A percentile compares a stretch with the other conserved stretches of the same genome.
Evolutionary conservation across 345 rosid species (phyloP).

Genomic region (Populus ilicifolia): DNA sequence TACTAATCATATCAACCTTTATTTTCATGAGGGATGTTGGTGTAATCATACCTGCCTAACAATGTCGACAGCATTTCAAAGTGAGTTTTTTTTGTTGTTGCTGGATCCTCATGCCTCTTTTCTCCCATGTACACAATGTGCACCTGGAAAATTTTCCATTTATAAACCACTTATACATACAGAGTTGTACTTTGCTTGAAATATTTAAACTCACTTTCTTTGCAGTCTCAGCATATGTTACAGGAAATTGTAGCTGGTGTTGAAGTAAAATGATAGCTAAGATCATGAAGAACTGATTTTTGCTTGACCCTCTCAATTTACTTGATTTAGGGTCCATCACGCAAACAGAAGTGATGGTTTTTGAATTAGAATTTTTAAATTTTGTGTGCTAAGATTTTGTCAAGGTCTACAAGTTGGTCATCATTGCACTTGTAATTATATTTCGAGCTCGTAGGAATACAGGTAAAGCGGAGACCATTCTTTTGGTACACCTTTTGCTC

Average conservation of each 20-base stretch:
- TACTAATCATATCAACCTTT: not conserved
- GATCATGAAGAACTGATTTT: not conserved
- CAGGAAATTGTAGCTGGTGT: conserved; percentile 4
- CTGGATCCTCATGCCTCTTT: conserved; percentile 41
- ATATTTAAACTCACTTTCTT: conserved; percentile 9
- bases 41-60: conserved; percentile 35
- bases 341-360: not conserved
- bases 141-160: conserved; percentile 17
- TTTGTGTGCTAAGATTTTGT: not conserved
- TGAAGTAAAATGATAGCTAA: conserved; percentile 11
- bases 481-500: not conserved
- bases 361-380: not conserved
- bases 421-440: not conserved
- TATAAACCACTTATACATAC: not conserved
- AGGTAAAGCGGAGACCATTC: not conserved
- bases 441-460: not conserved
- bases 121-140: conserved; percentile 47
- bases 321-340: conserved; percentile 2
- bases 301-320: not conserved
- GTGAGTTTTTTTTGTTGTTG: conserved; percentile 28
- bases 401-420: conserved; percentile 4
- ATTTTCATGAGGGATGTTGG: not conserved
- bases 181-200: not conserved
- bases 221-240: conserved; percentile 11
- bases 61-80: conserved; percentile 32